Evolutionary conservation across 306 rosid species (phyloP).

Genomic region (Cicer judaicum): DNA sequence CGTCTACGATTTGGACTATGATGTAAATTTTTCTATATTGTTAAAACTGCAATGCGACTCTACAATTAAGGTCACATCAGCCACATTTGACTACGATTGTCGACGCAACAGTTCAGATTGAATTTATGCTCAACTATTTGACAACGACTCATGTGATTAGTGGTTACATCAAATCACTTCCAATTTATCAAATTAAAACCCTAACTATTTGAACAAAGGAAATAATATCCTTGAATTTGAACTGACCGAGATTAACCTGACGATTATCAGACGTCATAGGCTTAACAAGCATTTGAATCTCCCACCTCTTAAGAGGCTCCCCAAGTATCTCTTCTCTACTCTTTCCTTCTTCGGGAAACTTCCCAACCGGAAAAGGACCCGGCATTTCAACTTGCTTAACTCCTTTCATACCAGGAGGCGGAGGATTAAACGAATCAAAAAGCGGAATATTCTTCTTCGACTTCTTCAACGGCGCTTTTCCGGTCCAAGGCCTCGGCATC

Average conservation of each 20-base stretch:
- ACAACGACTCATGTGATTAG: too few relatives aligned
- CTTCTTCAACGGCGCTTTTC: conserved; percentile 90
- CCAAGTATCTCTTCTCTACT: conserved; percentile 84
- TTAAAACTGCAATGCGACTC: too few relatives aligned
- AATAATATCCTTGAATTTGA: neutral
- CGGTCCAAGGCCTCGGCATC: conserved; percentile 98
- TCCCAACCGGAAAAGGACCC: conserved; percentile 62
- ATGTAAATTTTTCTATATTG: neutral
- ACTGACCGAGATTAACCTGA: conserved; percentile 92
- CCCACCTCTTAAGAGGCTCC: conserved; percentile 83
- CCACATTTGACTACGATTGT: too few relatives aligned
- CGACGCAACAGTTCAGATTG: too few relatives aligned
- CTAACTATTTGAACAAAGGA: neutral
- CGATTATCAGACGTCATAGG: conserved; percentile 68
- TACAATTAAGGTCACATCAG: too few relatives aligned
- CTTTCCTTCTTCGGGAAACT: conserved; percentile 55
- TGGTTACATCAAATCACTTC: too few relatives aligned
- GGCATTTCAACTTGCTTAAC: conserved; percentile 77
- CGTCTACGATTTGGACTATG: neutral
- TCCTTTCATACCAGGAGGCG: conserved; percentile 53
- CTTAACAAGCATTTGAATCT: conserved; percentile 69
- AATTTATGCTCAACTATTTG: too few relatives aligned
- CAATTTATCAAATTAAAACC: neutral
- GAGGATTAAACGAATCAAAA: conserved; percentile 70
- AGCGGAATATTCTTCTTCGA: conserved; percentile 75